Conservation (phyloP, 2,329 filamentous ascomycete species). For the Huntiella bhutanensis region DNA sequence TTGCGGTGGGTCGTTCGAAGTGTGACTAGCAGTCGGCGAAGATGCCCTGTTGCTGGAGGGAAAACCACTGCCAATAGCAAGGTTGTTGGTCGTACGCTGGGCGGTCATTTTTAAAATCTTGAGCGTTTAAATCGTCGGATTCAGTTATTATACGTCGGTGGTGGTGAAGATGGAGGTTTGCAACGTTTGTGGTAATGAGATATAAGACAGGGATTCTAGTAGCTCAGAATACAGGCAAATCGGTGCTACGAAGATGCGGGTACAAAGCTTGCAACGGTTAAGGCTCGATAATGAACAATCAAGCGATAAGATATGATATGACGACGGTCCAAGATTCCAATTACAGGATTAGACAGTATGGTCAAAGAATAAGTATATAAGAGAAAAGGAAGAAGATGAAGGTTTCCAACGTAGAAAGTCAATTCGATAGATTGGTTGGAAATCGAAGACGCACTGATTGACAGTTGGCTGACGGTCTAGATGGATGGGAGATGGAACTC, state of each 20-base stretch:
- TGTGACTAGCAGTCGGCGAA: slow-evolving; percentile 63
- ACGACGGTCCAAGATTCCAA: too few relatives aligned
- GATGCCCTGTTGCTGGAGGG: slow-evolving; percentile 53
- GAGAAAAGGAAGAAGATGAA: background rate
- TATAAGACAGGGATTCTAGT: background rate
- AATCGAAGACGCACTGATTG: too few relatives aligned
- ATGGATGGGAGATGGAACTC: too few relatives aligned
- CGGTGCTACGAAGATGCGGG: background rate
- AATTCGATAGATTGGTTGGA: too few relatives aligned
- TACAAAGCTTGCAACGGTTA: slow-evolving; percentile 3
- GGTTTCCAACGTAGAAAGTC: background rate
- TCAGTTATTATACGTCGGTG: too few relatives aligned
- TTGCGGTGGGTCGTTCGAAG: slow-evolving; percentile 52
- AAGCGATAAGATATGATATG: background rate
- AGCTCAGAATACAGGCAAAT: slow-evolving; percentile 8
- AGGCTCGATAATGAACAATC: slow-evolving; percentile 2
- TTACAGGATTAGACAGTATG: background rate
- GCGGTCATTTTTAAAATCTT: slow-evolving; percentile 4
- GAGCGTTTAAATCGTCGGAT: background rate
- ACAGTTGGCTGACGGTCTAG: too few relatives aligned
- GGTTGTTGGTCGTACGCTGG: slow-evolving; percentile 4
- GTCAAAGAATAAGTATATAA: background rate
- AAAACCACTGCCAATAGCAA: slow-evolving; percentile 65
- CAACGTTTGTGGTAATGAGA: too few relatives aligned
- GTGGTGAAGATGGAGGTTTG: too few relatives aligned